Evolutionary conservation across 495 filamentous ascomycete genomes (phyloP).

Genomic region (Hypoxylon fragiforme): DNA sequence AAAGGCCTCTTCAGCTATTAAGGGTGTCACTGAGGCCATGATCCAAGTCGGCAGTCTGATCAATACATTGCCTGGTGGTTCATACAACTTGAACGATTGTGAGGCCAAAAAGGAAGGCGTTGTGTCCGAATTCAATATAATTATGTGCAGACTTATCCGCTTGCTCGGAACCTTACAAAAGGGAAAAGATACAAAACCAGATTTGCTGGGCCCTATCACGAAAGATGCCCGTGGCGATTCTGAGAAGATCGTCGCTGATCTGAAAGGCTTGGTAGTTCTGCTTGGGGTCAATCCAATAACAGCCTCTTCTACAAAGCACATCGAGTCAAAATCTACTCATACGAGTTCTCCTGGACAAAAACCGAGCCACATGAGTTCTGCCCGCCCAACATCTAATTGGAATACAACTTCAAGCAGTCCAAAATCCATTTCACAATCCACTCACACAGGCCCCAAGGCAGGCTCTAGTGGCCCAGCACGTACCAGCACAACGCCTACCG

Average conservation of each 20-base stretch:
- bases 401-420: no score
- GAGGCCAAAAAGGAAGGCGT: not conserved
- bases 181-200: not conserved
- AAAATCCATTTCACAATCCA: no score
- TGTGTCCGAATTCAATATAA: not conserved
- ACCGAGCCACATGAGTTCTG: no score
- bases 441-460: no score
- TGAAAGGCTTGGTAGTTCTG: not conserved
- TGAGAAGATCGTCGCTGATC: not conserved
- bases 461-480: no score
- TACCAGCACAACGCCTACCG: no score
- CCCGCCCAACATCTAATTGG: no score
- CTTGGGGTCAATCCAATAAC: not conserved
- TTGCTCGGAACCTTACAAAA: not conserved
- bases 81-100: not conserved
- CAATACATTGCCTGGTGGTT: not conserved
- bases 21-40: not conserved
- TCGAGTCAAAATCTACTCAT: no score
- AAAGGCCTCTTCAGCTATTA: not conserved
- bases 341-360: no score
- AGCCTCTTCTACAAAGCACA: no score
- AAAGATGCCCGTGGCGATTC: not conserved
- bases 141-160: not conserved
- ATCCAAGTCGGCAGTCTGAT: not conserved
- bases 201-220: not conserved